Conservation (phyloP, 2,329 filamentous ascomycete genomes). For the Thermomyces lanuginosus region DNA sequence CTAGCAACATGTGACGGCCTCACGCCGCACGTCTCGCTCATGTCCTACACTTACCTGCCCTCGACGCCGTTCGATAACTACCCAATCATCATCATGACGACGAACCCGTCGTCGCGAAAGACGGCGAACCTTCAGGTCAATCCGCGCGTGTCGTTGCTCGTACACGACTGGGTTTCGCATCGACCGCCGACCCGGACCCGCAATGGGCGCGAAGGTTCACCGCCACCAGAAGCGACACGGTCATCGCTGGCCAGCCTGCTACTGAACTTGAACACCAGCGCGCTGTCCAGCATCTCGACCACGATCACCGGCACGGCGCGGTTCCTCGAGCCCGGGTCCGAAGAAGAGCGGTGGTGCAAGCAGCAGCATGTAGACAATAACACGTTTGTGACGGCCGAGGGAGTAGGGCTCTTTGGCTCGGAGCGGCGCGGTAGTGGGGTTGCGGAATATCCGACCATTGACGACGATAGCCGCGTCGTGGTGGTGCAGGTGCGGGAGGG, state of each 20-base stretch:
- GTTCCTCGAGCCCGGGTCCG: conserved; percentile 54
- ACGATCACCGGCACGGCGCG: conserved; percentile 82
- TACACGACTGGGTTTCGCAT: conserved; percentile 95
- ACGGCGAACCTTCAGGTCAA: conserved; percentile 69
- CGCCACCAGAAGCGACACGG: conserved; percentile 43
- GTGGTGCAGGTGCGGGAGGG: conserved; percentile 72
- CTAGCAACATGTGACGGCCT: conserved; percentile 78
- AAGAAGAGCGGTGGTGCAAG: conserved; percentile 73
- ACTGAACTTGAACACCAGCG: conserved; percentile 78
- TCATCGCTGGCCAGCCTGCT: conserved; percentile 70
- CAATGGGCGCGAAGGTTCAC: conserved; percentile 41
- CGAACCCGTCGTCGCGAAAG: conserved; percentile 53
- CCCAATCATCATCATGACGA: conserved; percentile 95
- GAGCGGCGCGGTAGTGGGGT: conserved; percentile 16
- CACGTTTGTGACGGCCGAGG: conserved; percentile 47
- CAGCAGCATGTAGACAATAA: conserved; percentile 80
- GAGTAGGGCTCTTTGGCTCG: conserved; percentile 34
- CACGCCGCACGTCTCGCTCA: conserved; percentile 80
- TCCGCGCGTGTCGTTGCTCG: conserved; percentile 77
- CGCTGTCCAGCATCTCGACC: conserved; percentile 72
- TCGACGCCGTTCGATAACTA: conserved; percentile 49
- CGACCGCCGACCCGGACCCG: conserved; percentile 58
- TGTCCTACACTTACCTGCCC: conserved; percentile 98
- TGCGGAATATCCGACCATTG: conserved; percentile 40
- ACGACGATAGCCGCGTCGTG: conserved; percentile 70